These are phyloP conservation scores for Agaricus bisporus DNA, from an alignment of 768 basidiomycete species.

Conservation along the genomic window DNA sequence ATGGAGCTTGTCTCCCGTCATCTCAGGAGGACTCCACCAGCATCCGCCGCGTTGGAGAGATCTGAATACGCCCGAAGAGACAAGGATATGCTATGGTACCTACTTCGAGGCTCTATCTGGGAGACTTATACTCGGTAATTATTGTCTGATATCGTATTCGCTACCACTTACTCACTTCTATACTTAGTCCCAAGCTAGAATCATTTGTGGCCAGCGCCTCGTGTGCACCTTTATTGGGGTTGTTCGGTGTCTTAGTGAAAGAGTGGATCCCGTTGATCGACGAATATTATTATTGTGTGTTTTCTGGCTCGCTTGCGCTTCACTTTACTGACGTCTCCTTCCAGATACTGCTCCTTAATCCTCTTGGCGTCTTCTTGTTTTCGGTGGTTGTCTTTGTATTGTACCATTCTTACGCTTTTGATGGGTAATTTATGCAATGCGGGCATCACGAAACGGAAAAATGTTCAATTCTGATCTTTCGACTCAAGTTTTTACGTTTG, in stretches of 20 bases:
- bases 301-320: background rate
- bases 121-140: slow-evolving; percentile 64
- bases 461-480: background rate
- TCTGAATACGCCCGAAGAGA: slow-evolving; percentile 80
- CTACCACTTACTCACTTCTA: slow-evolving; percentile 4
- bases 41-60: slow-evolving; percentile 60
- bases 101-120: slow-evolving; percentile 86
- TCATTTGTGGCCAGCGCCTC: slow-evolving; percentile 50
- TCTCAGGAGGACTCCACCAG: slow-evolving; percentile 60
- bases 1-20: slow-evolving; percentile 73
- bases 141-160: slow-evolving; percentile 4
- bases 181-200: slow-evolving; percentile 70
- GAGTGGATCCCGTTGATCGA: slow-evolving; percentile 89
- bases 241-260: slow-evolving; percentile 63
- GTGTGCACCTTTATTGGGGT: slow-evolving; percentile 56
- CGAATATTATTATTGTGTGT: slow-evolving; percentile 88
- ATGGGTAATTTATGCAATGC: background rate
- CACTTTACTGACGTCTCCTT: background rate
- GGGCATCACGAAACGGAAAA: slow-evolving; percentile 4
- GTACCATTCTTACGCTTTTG: slow-evolving; percentile 1
- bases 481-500: background rate
- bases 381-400: slow-evolving; percentile 7
- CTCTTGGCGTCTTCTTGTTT: background rate
- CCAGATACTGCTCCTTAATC: slow-evolving; percentile 37
- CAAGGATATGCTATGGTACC: slow-evolving; percentile 76